Base-by-base conservation (phyloP, 148 eudicot genomes). In the Talinum fruticosum region DNA sequence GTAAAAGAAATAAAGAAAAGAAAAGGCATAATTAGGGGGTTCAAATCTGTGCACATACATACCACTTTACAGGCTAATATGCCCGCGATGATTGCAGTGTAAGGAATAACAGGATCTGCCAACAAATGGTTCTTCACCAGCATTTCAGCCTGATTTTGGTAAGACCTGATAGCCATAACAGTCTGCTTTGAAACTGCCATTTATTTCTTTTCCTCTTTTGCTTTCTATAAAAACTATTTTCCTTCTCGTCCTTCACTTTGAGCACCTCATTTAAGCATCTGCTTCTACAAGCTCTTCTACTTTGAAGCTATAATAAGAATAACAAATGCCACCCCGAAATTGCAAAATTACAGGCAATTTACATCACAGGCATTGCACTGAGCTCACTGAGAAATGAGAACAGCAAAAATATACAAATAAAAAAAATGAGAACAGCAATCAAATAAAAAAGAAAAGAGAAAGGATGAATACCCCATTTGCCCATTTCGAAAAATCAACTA, bases 71-170 rank as follows among this genome's bases (percentile, higher is more conserved):
- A 91, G 32, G 86, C 83, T 44, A 96, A 80, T 18, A 93, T 81
- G 76, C 99, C 94, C 49, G 86, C 86, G 78, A 96, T 78, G 73
- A 96, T 85, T 49, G 97, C 89, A 74, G 97, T 88, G 82, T 93
- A 96, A 44, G 97, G 97, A 75, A 96, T 86, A 59, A 89, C 77
- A 83, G 97, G 87, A 85, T 90, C 97, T 57, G 97, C 87, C n/a
- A 93, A 77, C 77, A 96, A 81, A 84, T 89, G 94, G 82, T 86
- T 83, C 82, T 88, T 93, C 62, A 93, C 87, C 77, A 96, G 81
- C 82, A 82, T 84, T 77, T 79, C 88, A 74, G 99, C 97, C 87
- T 96, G 91, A 80, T 81, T 83, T 81, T 91, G 94, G 85, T 93
- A 91, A 76, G 97, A 87, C 84, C 87, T 82, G 37, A 88, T 82